Evolutionary conservation across 257 asterid species (phyloP).

Genomic region (Eustoma russellianum): DNA sequence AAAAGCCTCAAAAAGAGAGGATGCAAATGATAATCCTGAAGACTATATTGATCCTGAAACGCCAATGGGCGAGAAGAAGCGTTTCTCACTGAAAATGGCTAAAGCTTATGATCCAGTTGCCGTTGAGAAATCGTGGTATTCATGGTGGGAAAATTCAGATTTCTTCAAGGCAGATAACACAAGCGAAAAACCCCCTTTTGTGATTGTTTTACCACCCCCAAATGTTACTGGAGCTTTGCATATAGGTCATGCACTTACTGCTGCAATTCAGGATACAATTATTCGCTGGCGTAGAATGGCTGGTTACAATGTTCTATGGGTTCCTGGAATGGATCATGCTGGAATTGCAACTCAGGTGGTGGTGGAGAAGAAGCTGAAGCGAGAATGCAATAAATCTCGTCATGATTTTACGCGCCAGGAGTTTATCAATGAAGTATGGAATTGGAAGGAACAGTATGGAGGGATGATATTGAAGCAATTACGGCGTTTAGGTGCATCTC

Average conservation of each 20-base stretch:
- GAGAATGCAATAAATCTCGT: slow-evolving; percentile 63
- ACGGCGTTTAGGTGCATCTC: slow-evolving; percentile 86
- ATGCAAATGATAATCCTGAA: slow-evolving; percentile 60
- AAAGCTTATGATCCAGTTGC: slow-evolving; percentile 65
- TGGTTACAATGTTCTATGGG: slow-evolving; percentile 88
- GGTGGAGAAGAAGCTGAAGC: slow-evolving; percentile 82
- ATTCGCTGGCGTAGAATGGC: slow-evolving; percentile 98
- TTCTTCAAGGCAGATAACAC: slow-evolving; percentile 76
- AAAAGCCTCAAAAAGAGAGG: slow-evolving; percentile 57
- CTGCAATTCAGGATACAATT: slow-evolving; percentile 93
- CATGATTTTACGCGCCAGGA: slow-evolving; percentile 70
- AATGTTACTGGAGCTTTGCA: slow-evolving; percentile 96
- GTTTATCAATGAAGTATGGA: slow-evolving; percentile 82
- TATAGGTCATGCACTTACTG: slow-evolving; percentile 93
- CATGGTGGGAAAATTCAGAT: slow-evolving; percentile 89
- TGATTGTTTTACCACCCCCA: slow-evolving; percentile 90
- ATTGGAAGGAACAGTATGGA: slow-evolving; percentile 82
- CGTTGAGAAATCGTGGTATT: slow-evolving; percentile 96
- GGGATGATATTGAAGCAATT: slow-evolving; percentile 83
- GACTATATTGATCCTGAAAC: slow-evolving; percentile 80
- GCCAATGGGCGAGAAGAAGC: slow-evolving; percentile 68
- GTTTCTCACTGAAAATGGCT: slow-evolving; percentile 71
- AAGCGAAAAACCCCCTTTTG: slow-evolving; percentile 79
- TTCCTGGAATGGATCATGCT: slow-evolving; percentile 97
- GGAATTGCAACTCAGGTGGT: slow-evolving; percentile 99